A percentile compares a stretch with the other conserved stretches of the same genome.
These are phyloP conservation scores for Pelagophyceae sp. DNA, from an alignment of 352 stramenopile species.

Conservation along the genomic window DNA sequence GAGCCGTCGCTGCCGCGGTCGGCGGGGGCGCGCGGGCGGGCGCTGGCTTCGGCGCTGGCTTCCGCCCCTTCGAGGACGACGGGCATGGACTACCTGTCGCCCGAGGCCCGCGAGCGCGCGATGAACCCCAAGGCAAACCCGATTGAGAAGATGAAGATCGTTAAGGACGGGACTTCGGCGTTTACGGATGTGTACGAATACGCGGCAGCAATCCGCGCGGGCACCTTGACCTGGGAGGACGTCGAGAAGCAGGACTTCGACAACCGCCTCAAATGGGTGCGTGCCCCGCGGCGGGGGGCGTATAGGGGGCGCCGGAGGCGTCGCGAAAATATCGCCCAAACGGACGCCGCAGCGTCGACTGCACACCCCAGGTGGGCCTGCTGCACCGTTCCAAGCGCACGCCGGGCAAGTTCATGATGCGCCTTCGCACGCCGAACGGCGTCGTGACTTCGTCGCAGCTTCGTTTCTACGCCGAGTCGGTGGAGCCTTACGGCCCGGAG, in stretches of 20 bases:
- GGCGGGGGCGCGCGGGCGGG: too few relatives aligned
- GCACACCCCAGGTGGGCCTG: too few relatives aligned
- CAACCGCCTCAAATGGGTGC: constrained; percentile 38
- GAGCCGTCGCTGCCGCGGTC: too few relatives aligned
- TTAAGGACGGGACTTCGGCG: constrained; percentile 49
- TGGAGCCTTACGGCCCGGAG: constrained; percentile 54
- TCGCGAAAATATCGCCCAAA: too few relatives aligned
- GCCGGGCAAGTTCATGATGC: constrained; percentile 69
- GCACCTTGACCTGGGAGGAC: constrained; percentile 57
- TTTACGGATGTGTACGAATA: constrained; percentile 60
- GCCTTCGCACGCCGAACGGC: constrained; percentile 60
- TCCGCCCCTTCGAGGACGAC: too few relatives aligned
- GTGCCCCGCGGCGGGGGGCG: too few relatives aligned
- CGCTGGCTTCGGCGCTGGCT: too few relatives aligned
- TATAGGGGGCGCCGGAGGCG: too few relatives aligned
- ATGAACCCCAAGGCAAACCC: constrained; percentile 34
- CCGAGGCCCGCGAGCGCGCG: constrained; percentile 44
- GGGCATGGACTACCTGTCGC: constrained; percentile 49
- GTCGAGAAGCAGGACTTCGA: constrained; percentile 47
- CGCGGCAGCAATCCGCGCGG: constrained; percentile 47
- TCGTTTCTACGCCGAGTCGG: constrained; percentile 53
- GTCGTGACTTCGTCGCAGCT: constrained; percentile 62
- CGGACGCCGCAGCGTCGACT: too few relatives aligned
- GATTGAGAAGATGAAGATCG: constrained; percentile 54
- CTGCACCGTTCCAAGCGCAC: constrained; percentile 47